Percentiles rank a stretch among this genome's conserved stretches.
Conservation (phyloP, 495 filamentous ascomycete genomes). For the Penicillium parvum region DNA sequence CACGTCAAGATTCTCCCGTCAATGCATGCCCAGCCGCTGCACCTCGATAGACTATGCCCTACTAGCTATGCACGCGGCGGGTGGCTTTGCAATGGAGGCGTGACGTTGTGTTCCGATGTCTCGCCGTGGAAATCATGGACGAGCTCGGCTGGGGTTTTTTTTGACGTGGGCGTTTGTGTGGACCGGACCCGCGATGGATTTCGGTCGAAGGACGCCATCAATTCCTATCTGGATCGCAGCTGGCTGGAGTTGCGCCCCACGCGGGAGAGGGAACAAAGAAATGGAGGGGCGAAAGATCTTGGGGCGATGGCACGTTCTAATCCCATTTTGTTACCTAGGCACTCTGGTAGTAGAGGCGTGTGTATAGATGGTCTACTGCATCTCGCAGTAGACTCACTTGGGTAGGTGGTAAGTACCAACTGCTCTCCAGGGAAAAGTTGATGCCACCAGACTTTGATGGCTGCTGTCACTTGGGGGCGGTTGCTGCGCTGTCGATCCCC, state of each 20-base stretch:
- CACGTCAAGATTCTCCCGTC: slow-evolving; percentile 9
- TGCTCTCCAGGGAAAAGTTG: no score
- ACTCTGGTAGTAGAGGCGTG: no score
- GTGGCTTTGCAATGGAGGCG: slow-evolving; percentile 14
- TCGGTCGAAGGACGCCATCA: no score
- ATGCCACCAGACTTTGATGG: slow-evolving; percentile 14
- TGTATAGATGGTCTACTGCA: no score
- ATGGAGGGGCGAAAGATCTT: neutral
- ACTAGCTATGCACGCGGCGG: slow-evolving; percentile 13
- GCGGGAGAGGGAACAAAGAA: slow-evolving; percentile 21
- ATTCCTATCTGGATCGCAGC: slow-evolving; percentile 10
- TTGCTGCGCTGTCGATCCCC: slow-evolving; percentile 35
- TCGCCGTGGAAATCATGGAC: slow-evolving; percentile 19
- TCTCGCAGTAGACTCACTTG: no score
- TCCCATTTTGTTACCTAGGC: no score
- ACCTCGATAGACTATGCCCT: slow-evolving; percentile 9
- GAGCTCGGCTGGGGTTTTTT: no score
- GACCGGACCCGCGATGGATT: no score
- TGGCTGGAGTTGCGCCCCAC: slow-evolving; percentile 27
- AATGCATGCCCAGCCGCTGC: slow-evolving; percentile 1
- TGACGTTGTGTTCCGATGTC: slow-evolving; percentile 5
- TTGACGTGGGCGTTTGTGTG: no score
- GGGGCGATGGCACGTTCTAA: neutral
- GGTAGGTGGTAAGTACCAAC: no score
- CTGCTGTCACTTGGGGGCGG: slow-evolving; percentile 27